phyloP scores from a whole-genome alignment of 495 filamentous ascomycete genomes.

The Penicillium tannophilum region DNA sequence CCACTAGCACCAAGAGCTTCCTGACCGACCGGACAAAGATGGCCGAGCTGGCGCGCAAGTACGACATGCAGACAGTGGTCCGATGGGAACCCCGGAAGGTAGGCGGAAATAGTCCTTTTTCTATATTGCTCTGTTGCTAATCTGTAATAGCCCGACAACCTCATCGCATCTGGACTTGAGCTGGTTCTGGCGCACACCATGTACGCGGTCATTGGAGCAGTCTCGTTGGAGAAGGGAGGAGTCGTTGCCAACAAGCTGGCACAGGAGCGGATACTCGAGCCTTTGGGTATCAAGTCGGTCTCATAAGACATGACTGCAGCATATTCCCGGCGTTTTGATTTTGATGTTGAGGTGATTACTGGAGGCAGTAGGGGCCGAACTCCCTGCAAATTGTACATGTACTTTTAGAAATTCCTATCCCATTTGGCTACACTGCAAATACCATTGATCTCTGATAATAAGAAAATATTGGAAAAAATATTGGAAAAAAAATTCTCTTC shows the following conservation, averaged over 20 bases:
- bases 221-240: conserved; percentile 83
- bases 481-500: neutral
- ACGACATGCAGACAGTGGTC: conserved; percentile 70
- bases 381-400: conserved; percentile 32
- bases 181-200: conserved; percentile 72
- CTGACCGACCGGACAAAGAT: conserved; percentile 62
- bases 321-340: conserved; percentile 47
- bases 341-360: conserved; percentile 17
- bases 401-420: conserved; percentile 25
- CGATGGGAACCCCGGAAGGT: conserved; percentile 88
- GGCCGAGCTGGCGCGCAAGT: conserved; percentile 64
- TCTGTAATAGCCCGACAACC: conserved; percentile 63
- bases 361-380: conserved; percentile 4
- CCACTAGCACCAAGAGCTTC: conserved; percentile 52
- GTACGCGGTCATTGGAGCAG: conserved; percentile 83
- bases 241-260: conserved; percentile 73
- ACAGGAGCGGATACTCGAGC: conserved; percentile 72
- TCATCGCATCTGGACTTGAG: conserved; percentile 69
- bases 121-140: conserved; percentile 11
- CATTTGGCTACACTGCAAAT: conserved; percentile 16
- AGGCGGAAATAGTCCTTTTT: neutral
- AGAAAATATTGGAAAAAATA: neutral
- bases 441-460: conserved; percentile 7
- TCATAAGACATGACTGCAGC: conserved; percentile 39
- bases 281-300: conserved; percentile 45